These are phyloP conservation scores for Aspergillus arachidicola DNA, from an alignment of 2,329 filamentous ascomycete genomes.

Conservation along the genomic window DNA sequence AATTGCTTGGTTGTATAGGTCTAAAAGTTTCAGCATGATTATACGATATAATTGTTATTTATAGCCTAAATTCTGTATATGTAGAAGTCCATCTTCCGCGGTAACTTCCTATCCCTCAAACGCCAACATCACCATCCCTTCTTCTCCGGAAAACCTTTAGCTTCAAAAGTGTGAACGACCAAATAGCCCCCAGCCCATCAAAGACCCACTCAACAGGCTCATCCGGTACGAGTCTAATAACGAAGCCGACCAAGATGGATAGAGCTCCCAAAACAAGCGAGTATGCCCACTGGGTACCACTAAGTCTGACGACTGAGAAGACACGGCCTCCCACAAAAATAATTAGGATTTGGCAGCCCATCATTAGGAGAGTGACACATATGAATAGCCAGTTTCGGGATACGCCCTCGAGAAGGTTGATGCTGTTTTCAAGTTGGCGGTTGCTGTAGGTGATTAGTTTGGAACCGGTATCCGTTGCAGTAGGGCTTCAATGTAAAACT, in stretches of 20 bases:
- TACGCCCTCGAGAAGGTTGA: slow-evolving; percentile 64
- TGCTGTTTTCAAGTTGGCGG: slow-evolving; percentile 63
- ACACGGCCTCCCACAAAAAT: slow-evolving; percentile 60
- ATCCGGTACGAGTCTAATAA: neutral
- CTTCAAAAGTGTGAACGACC: neutral
- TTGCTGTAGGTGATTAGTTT: slow-evolving; percentile 38
- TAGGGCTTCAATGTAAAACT: neutral
- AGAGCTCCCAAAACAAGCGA: slow-evolving; percentile 1
- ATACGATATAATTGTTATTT: neutral
- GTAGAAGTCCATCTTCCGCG: neutral
- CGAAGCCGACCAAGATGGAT: neutral
- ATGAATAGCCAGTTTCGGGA: slow-evolving; percentile 62
- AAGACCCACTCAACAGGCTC: neutral
- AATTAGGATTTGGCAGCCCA: slow-evolving; percentile 60
- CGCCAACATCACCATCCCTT: neutral
- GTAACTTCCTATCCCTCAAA: neutral
- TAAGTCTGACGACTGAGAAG: slow-evolving; percentile 55
- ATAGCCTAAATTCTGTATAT: neutral
- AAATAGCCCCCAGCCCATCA: neutral
- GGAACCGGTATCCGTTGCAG: neutral
- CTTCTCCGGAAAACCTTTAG: neutral
- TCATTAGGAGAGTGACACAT: slow-evolving; percentile 59
- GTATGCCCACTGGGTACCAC: slow-evolving; percentile 55
- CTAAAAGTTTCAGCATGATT: neutral
- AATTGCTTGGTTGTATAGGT: neutral